These are phyloP conservation scores for Thelonectria rubi DNA, from an alignment of 2,329 filamentous ascomycete genomes.

Conservation along the genomic window DNA sequence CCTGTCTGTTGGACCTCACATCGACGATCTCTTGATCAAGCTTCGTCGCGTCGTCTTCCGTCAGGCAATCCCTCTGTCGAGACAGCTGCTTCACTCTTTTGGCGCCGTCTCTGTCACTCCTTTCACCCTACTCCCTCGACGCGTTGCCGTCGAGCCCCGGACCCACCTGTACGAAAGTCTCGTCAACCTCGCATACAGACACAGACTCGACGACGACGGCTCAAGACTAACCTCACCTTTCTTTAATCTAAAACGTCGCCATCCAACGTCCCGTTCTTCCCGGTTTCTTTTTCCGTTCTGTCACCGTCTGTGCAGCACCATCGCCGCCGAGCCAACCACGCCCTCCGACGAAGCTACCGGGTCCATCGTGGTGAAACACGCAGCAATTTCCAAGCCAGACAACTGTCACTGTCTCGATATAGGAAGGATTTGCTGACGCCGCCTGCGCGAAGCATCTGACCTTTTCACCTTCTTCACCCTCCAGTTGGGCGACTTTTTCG, in stretches of 20 bases:
- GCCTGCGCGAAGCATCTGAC: neutral
- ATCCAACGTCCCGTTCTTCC: constrained; percentile 8
- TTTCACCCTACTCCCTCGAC: constrained; percentile 7
- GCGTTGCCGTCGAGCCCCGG: constrained; percentile 15
- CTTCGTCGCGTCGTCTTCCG: constrained; percentile 13
- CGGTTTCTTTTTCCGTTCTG: constrained; percentile 11
- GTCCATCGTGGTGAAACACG: constrained; percentile 41
- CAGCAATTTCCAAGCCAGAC: constrained; percentile 31
- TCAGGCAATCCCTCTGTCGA: neutral
- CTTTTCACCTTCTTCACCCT: neutral
- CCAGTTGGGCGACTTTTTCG: constrained; percentile 25
- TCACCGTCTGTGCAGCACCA: constrained; percentile 20
- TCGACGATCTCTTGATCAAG: constrained; percentile 29
- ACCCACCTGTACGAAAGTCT: constrained; percentile 12
- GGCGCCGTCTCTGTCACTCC: constrained; percentile 14
- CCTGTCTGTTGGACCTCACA: constrained; percentile 27
- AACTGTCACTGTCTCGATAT: constrained; percentile 9
- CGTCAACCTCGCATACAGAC: constrained; percentile 2
- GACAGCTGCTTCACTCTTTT: constrained; percentile 25
- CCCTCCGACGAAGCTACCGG: constrained; percentile 23
- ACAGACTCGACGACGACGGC: constrained; percentile 12
- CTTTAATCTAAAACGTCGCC: constrained; percentile 21
- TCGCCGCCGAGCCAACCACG: constrained; percentile 24
- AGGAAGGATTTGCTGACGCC: constrained; percentile 11
- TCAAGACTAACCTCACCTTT: neutral